Percentiles rank a stretch among this genome's conserved stretches.
These are phyloP conservation scores for Jackrogersella multiformis DNA, from an alignment of 495 filamentous ascomycete species.

Conservation along the genomic window DNA sequence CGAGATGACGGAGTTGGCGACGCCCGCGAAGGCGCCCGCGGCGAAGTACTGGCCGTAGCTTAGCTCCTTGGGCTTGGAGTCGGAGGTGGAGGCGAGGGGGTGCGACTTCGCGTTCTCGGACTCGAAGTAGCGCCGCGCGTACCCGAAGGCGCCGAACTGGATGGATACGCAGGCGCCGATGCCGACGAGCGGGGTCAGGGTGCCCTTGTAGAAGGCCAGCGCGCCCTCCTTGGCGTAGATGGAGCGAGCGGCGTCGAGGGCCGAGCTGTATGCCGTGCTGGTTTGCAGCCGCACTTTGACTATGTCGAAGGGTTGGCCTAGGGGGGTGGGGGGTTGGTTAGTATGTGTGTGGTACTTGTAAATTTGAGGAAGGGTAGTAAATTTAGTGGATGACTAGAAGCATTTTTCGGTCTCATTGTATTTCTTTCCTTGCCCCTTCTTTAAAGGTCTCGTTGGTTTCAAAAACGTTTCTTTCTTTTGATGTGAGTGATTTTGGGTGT, in stretches of 20 bases:
- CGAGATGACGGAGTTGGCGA: conserved; percentile 89
- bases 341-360: neutral
- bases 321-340: neutral
- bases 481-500: neutral
- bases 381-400: too few relatives aligned
- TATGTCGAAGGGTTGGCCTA: conserved; percentile 98
- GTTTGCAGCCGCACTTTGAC: conserved; percentile 98
- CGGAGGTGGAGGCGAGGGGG: too few relatives aligned
- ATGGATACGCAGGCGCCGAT: conserved; percentile 98
- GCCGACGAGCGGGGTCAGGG: conserved; percentile 92
- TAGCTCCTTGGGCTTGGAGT: conserved; percentile 57
- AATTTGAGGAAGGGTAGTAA: neutral
- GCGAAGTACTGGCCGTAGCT: conserved; percentile 88
- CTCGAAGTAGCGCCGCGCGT: conserved; percentile 86
- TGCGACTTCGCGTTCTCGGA: conserved; percentile 70
- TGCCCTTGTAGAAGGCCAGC: conserved; percentile 96
- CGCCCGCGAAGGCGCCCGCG: conserved; percentile 88
- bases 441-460: neutral
- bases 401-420: neutral
- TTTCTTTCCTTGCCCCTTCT: neutral
- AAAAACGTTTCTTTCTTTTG: neutral
- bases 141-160: conserved; percentile 98
- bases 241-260: conserved; percentile 78
- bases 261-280: conserved; percentile 78
- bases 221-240: conserved; percentile 91